Evolutionary conservation across 805 yeast genomes (phyloP).

Genomic region (Yarrowia bubula): DNA sequence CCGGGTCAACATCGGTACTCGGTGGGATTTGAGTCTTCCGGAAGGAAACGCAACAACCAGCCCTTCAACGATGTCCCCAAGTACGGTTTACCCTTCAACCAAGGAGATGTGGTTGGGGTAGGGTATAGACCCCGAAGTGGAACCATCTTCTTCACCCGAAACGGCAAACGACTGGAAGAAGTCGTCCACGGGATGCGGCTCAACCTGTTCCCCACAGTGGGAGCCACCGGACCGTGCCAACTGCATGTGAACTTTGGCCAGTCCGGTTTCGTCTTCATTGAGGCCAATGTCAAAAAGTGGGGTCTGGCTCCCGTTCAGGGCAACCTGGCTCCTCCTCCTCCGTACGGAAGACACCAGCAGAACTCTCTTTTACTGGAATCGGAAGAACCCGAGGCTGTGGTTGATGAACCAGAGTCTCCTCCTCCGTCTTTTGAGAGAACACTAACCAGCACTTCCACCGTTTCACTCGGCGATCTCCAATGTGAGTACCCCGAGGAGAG

Average conservation of each 20-base stretch:
- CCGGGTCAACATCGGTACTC: slow-evolving; percentile 91
- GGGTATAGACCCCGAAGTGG: slow-evolving; percentile 84
- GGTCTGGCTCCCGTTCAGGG: slow-evolving; percentile 92
- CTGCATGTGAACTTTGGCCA: slow-evolving; percentile 90
- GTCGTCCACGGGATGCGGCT: slow-evolving; percentile 68
- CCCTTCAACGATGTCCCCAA: slow-evolving; percentile 53
- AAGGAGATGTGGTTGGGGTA: slow-evolving; percentile 91
- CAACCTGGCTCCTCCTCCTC: slow-evolving; percentile 87
- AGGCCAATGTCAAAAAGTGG: slow-evolving; percentile 93
- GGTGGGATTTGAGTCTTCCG: slow-evolving; percentile 82
- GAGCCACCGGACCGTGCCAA: slow-evolving; percentile 76
- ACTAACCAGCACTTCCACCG: slow-evolving; percentile 11
- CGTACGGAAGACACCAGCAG: slow-evolving; percentile 74
- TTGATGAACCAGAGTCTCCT: neutral
- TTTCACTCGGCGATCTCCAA: slow-evolving; percentile 17
- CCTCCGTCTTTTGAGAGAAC: slow-evolving; percentile 8
- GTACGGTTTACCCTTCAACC: slow-evolving; percentile 51
- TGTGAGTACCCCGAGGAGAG: slow-evolving; percentile 15
- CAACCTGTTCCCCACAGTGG: slow-evolving; percentile 82
- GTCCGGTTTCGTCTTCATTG: slow-evolving; percentile 83
- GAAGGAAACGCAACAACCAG: slow-evolving; percentile 74
- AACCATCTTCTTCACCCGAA: slow-evolving; percentile 87
- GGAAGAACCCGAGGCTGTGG: slow-evolving; percentile 8
- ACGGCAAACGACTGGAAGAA: slow-evolving; percentile 87
- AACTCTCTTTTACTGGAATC: slow-evolving; percentile 57